Evolutionary conservation across 73 alveolate genomes (phyloP), one percentile per base, ranked within the genome.

Genomic region (Paramecium sonneborni): DNA sequence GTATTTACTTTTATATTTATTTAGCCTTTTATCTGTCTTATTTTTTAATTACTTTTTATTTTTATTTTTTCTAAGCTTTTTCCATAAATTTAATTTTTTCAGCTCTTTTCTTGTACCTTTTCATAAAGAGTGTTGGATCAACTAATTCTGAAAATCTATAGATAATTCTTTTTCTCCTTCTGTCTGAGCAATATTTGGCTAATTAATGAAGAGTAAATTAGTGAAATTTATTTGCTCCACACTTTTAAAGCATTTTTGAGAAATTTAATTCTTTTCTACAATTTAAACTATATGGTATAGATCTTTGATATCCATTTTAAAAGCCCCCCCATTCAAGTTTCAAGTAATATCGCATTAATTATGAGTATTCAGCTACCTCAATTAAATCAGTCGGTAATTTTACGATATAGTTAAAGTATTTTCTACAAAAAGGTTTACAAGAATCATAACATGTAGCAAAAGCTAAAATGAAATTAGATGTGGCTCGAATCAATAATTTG

Each of bases 121-220:
- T 26, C 34, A 38, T 23, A 41, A 41, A 30, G 2, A 79, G 39
- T 1, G 35, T 70, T n/a, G 30, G 21, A 18, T 85, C 86, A 11
- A 12, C 85, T 48, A 85, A 48, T 37, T 76, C 69, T 32, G 41
- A 58, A 52, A 56, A 88, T 32, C 84, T 76, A 44, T 48, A 69
- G 28, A 69, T 67, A 11, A 82, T 69, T 11, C 84, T 69, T 82
- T 70, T 88, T 23, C 91, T 76, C 76, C 87, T 44, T 14, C 88
- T 44, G 12, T 89, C 96, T 24, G 95, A 79, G 39, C 94, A 92
- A 26, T 93, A 92, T 85, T 93, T 93, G 10, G 93, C 96, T 12
- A 93, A 82, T 39, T 93, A 85, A 38, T 93, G 92, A 20, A 38
- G 43, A 20, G 55, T 56, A 38, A 93, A 93, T 41, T 92, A 79